Conservation (phyloP, 768 basidiomycete genomes). For the Mrakia blollopis region DNA sequence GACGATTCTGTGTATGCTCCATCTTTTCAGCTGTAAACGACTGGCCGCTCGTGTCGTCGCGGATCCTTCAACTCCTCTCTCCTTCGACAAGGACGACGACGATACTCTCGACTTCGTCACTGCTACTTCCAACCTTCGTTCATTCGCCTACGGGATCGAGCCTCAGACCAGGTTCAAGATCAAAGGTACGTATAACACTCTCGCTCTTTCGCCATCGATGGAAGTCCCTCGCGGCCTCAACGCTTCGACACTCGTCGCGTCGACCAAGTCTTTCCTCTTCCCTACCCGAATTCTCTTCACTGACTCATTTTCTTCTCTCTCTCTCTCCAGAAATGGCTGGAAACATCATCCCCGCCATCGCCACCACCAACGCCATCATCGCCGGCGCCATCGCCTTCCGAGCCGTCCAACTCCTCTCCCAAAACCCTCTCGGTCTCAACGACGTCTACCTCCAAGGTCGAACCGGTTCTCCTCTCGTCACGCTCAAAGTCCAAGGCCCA, state of each 20-base stretch:
- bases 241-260: neutral
- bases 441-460: constrained; percentile 77
- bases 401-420: constrained; percentile 70
- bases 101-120: constrained; percentile 96
- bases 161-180: constrained; percentile 92
- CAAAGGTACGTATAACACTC: constrained; percentile 66
- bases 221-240: too few species aligned
- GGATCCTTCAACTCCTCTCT: constrained; percentile 47
- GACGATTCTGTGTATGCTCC: neutral
- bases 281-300: neutral
- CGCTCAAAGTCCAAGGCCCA: constrained; percentile 61
- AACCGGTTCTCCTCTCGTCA: constrained; percentile 68
- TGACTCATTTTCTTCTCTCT: neutral
- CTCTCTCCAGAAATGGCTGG: constrained; percentile 85
- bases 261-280: neutral
- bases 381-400: constrained; percentile 92
- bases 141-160: constrained; percentile 80
- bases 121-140: constrained; percentile 86
- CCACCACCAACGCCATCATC: constrained; percentile 96
- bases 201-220: neutral
- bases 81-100: constrained; percentile 97
- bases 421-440: constrained; percentile 49
- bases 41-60: constrained; percentile 64
- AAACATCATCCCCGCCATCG: constrained; percentile 98
- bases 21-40: constrained; percentile 61